These are phyloP conservation scores for Articulospora tetracladia DNA, from an alignment of 495 filamentous ascomycete species.

Conservation along the genomic window DNA sequence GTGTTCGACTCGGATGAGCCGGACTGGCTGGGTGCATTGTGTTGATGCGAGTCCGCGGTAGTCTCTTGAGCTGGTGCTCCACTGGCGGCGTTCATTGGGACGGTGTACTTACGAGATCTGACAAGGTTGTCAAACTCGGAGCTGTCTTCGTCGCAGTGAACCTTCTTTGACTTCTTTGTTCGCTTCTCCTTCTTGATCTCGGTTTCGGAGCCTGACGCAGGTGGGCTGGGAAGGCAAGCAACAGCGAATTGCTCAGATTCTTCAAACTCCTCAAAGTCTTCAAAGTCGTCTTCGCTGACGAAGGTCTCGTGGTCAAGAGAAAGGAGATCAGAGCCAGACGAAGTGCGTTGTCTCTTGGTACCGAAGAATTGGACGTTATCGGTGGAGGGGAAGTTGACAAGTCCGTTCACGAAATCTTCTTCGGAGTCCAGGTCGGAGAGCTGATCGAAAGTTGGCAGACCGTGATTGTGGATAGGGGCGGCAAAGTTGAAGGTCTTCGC, in stretches of 20 bases:
- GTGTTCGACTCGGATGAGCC: constrained; percentile 31
- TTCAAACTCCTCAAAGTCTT: constrained; percentile 56
- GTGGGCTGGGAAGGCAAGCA: constrained; percentile 43
- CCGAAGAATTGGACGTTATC: constrained; percentile 60
- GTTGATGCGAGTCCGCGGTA: constrained; percentile 33
- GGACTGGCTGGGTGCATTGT: constrained; percentile 31
- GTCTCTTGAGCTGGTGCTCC: constrained; percentile 34
- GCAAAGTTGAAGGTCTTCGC: constrained; percentile 48
- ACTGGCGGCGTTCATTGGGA: constrained; percentile 39
- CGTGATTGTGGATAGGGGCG: constrained; percentile 45
- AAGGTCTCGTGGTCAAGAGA: constrained; percentile 71
- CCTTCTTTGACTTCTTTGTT: constrained; percentile 52
- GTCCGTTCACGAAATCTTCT: constrained; percentile 76
- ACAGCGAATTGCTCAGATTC: constrained; percentile 57
- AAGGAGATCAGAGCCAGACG: constrained; percentile 41
- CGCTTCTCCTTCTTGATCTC: constrained; percentile 59
- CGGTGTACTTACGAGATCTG: constrained; percentile 33
- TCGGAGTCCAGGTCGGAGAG: constrained; percentile 91
- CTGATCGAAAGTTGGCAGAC: constrained; percentile 75
- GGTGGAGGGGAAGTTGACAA: constrained; percentile 65
- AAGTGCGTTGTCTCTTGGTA: constrained; percentile 75
- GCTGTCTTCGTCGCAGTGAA: constrained; percentile 29
- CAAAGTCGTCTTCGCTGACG: constrained; percentile 70
- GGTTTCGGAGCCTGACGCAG: constrained; percentile 38
- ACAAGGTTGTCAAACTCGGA: constrained; percentile 35